These are phyloP conservation scores for Moesziomyces aphidis DNA, from an alignment of 1,284 basidiomycete genomes.

Conservation along the genomic window DNA sequence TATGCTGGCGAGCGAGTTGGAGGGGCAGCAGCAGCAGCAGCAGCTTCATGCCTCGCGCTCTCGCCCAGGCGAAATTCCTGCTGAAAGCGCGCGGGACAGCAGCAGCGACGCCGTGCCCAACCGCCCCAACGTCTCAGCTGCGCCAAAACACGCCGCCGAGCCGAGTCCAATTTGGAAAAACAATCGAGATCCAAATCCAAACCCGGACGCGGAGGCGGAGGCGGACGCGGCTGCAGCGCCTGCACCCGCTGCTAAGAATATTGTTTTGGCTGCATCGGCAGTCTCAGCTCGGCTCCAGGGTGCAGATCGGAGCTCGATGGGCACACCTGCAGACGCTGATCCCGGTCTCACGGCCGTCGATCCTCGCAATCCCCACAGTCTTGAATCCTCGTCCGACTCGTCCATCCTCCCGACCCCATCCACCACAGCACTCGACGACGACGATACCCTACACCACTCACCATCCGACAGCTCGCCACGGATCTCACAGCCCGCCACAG, in stretches of 20 bases:
- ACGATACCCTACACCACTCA: too few relatives aligned
- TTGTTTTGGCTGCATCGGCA: too few relatives aligned
- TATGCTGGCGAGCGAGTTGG: conserved; percentile 1
- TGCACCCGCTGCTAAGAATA: neutral
- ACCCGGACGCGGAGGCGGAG: too few relatives aligned
- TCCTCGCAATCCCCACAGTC: neutral
- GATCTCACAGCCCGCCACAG: too few relatives aligned
- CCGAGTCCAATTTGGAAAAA: neutral
- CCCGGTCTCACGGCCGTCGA: neutral
- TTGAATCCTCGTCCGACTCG: neutral
- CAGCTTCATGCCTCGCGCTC: too few relatives aligned
- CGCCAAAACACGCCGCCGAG: neutral
- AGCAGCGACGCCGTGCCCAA: too few relatives aligned
- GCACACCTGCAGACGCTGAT: neutral
- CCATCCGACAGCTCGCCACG: too few relatives aligned
- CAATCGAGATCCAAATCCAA: neutral
- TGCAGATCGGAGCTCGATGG: neutral
- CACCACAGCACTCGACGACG: too few relatives aligned
- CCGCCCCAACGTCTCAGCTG: too few relatives aligned
- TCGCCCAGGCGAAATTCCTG: neutral
- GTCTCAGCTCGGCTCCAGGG: neutral
- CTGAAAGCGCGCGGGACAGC: neutral
- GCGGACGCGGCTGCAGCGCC: too few relatives aligned
- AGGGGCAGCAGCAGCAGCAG: neutral
- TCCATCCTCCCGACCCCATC: neutral